phyloP scores from a whole-genome alignment of 805 yeast species.

The Candida sphagnicola region DNA sequence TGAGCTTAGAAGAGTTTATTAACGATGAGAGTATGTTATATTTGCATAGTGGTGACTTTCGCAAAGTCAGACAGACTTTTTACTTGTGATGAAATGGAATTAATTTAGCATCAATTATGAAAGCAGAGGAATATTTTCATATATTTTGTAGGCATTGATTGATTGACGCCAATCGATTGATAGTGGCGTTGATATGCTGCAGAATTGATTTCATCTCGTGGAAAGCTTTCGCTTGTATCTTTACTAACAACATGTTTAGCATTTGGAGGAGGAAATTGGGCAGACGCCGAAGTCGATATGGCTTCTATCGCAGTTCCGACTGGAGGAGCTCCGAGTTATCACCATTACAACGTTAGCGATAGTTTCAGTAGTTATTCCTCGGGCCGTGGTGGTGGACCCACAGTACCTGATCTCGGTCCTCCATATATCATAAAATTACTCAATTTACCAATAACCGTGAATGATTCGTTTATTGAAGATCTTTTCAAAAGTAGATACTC shows the following conservation, averaged over 20 bases:
- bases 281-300: conserved; percentile 43
- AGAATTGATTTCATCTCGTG: not conserved
- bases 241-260: conserved; percentile 20
- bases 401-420: conserved; percentile 33
- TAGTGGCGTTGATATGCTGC: not conserved
- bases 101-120: too few species aligned
- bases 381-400: conserved; percentile 8
- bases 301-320: conserved; percentile 44
- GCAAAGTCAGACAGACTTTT: too few species aligned
- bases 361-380: conserved; percentile 4
- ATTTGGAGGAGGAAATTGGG: conserved; percentile 46
- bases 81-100: too few species aligned
- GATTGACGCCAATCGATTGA: too few species aligned
- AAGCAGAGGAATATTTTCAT: too few species aligned
- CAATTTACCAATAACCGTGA: conserved; percentile 54
- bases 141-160: too few species aligned
- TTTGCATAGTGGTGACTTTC: not conserved
- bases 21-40: conserved; percentile 44
- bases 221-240: not conserved
- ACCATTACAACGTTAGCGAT: conserved; percentile 10
- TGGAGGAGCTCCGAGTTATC: conserved; percentile 17
- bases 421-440: conserved; percentile 65
- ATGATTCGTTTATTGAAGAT: conserved; percentile 51
- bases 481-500: conserved; percentile 62
- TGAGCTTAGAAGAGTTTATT: conserved; percentile 44